Percentiles rank a stretch among this genome's conserved stretches.
Conservation (phyloP, 1,284 basidiomycete genomes). For the Ustilago cynodontis region DNA sequence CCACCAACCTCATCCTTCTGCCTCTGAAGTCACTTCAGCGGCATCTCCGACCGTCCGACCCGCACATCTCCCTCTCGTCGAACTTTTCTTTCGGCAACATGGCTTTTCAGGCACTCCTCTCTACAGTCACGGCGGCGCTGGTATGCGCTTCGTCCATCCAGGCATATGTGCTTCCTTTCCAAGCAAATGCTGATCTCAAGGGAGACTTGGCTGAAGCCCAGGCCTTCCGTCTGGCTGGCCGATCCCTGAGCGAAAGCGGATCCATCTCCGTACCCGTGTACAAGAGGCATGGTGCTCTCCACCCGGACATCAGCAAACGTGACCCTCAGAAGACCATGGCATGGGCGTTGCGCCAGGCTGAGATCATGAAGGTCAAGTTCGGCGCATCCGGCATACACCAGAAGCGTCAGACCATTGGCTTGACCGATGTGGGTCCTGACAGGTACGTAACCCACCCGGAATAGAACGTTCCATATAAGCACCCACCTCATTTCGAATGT, state of each 20-base stretch:
- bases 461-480: neutral
- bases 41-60: neutral
- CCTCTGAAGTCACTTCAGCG: neutral
- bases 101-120: constrained; percentile 34
- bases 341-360: constrained; percentile 55
- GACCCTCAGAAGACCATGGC: constrained; percentile 31
- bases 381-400: constrained; percentile 13
- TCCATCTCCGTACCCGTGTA: constrained; percentile 50
- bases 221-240: constrained; percentile 24
- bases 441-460: constrained; percentile 42
- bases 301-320: constrained; percentile 38
- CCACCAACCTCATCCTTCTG: neutral
- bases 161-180: constrained; percentile 39
- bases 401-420: constrained; percentile 57
- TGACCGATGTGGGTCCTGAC: constrained; percentile 70
- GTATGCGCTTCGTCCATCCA: constrained; percentile 36
- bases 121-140: constrained; percentile 34
- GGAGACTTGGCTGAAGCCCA: constrained; percentile 35
- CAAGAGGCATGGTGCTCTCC: constrained; percentile 40
- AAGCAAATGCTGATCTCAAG: constrained; percentile 18
- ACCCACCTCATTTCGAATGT: constrained; percentile 7
- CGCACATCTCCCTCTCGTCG: neutral
- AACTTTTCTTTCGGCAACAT: constrained; percentile 4
- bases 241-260: constrained; percentile 26
- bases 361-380: constrained; percentile 49